Conservation (phyloP, 192 early-diverging fungal species). For the Linnemannia hyalina region DNA sequence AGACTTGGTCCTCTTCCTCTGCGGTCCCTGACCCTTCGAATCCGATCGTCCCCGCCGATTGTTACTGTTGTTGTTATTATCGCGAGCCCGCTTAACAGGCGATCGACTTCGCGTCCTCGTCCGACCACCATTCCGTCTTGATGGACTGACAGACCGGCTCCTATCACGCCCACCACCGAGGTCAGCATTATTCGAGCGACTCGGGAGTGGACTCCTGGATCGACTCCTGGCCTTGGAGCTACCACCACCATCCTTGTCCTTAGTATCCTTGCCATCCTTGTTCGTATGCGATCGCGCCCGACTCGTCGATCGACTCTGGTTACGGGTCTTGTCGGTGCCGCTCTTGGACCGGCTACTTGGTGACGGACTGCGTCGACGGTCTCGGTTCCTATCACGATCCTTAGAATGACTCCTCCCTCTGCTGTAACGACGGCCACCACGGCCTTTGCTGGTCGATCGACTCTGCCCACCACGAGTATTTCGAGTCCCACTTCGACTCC, state of each 20-base stretch:
- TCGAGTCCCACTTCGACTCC: constrained; percentile 4
- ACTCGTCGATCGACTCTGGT: constrained; percentile 23
- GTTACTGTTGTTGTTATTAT: constrained; percentile 17
- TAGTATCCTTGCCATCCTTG: constrained; percentile 17
- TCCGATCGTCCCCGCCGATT: constrained; percentile 3
- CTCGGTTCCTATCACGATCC: constrained; percentile 8
- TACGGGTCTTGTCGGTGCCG: neutral
- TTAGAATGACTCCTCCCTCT: constrained; percentile 9
- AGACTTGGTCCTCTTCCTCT: constrained; percentile 23
- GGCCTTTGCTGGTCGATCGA: constrained; percentile 8
- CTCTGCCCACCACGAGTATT: constrained; percentile 1
- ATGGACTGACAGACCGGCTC: constrained; percentile 15
- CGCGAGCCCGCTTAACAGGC: neutral
- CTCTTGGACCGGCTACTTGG: neutral
- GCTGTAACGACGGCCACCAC: neutral
- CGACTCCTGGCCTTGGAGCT: constrained; percentile 15
- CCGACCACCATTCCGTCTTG: constrained; percentile 15
- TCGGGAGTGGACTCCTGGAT: constrained; percentile 11
- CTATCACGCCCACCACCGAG: constrained; percentile 1
- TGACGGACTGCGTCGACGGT: constrained; percentile 14
- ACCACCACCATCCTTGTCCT: neutral
- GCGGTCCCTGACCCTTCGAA: constrained; percentile 10
- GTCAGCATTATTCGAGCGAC: neutral
- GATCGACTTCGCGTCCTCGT: constrained; percentile 13
- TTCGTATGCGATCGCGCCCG: neutral